A percentile compares a stretch with the other conserved stretches of the same genome.
These are phyloP conservation scores for Elongisporangium prolatum DNA, from an alignment of 352 stramenopile genomes.

Conservation along the genomic window DNA sequence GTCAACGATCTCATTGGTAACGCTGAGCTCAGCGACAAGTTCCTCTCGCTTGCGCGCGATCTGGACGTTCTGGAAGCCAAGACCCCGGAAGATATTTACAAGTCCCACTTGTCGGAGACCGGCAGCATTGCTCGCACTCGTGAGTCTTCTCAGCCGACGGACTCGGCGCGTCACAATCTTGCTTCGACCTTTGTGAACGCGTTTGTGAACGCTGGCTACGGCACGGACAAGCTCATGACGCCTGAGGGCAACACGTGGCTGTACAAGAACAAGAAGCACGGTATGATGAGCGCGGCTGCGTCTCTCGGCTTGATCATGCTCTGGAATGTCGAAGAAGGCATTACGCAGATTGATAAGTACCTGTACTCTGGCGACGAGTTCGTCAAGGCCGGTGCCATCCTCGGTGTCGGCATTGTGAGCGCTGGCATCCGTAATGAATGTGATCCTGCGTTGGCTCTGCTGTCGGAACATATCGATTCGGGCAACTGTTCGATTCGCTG, in stretches of 20 bases:
- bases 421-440: slow-evolving; percentile 95
- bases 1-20: slow-evolving; percentile 97
- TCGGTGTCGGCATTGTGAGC: slow-evolving; percentile 96
- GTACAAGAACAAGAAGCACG: slow-evolving; percentile 99
- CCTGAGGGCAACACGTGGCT: slow-evolving; percentile 96
- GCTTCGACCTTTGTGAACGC: slow-evolving; percentile 99
- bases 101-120: slow-evolving; percentile 98
- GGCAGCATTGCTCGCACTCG: slow-evolving; percentile 67
- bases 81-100: slow-evolving; percentile 99
- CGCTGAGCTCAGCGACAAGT: slow-evolving; percentile 95
- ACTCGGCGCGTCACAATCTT: slow-evolving; percentile 98
- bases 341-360: slow-evolving; percentile 99
- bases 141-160: slow-evolving; percentile 81
- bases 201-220: slow-evolving; percentile 98
- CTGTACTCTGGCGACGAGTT: slow-evolving; percentile 98
- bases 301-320: slow-evolving; percentile 98
- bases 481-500: slow-evolving; percentile 93
- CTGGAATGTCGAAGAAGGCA: slow-evolving; percentile 99
- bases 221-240: slow-evolving; percentile 95
- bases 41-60: slow-evolving; percentile 94
- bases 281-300: slow-evolving; percentile 97
- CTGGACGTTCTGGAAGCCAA: slow-evolving; percentile 97
- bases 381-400: slow-evolving; percentile 96
- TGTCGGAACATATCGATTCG: slow-evolving; percentile 97
- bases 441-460: slow-evolving; percentile 95